These are phyloP conservation scores for Colletotrichum sp. DNA, from an alignment of 2,329 filamentous ascomycete genomes.

Conservation along the genomic window DNA sequence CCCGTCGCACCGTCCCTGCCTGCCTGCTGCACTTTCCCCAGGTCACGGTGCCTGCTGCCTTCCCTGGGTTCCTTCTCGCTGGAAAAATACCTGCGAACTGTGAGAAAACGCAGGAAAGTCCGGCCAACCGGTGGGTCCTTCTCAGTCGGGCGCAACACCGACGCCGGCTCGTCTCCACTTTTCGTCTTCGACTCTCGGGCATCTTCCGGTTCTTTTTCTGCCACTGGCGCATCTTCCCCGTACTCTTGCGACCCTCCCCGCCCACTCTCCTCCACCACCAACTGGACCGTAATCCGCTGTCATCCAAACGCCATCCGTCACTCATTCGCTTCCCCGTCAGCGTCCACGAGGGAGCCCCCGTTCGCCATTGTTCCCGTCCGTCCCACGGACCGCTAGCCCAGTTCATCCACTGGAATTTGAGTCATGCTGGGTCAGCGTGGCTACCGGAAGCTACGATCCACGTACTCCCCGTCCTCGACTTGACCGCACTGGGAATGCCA, in stretches of 20 bases:
- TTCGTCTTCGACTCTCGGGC: neutral
- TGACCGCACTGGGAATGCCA: neutral
- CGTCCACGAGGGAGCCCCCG: neutral
- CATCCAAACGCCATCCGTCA: neutral
- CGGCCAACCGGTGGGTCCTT: neutral
- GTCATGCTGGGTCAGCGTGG: neutral
- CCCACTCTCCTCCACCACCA: neutral
- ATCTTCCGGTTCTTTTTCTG: conserved; percentile 13
- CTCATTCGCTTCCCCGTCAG: neutral
- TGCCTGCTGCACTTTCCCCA: neutral
- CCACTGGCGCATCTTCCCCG: neutral
- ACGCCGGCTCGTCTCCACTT: neutral
- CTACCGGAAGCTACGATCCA: neutral
- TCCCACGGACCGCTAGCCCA: neutral
- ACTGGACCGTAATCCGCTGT: neutral
- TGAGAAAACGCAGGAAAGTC: neutral
- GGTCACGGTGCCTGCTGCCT: neutral
- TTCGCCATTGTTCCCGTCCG: neutral
- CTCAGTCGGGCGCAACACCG: neutral
- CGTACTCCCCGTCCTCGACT: neutral
- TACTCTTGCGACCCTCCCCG: neutral
- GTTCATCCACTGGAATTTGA: neutral
- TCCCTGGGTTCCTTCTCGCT: neutral
- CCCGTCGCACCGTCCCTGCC: neutral
- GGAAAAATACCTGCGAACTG: neutral